phyloP scores from a whole-genome alignment of 768 basidiomycete genomes.

The Hericium rajendrae region DNA sequence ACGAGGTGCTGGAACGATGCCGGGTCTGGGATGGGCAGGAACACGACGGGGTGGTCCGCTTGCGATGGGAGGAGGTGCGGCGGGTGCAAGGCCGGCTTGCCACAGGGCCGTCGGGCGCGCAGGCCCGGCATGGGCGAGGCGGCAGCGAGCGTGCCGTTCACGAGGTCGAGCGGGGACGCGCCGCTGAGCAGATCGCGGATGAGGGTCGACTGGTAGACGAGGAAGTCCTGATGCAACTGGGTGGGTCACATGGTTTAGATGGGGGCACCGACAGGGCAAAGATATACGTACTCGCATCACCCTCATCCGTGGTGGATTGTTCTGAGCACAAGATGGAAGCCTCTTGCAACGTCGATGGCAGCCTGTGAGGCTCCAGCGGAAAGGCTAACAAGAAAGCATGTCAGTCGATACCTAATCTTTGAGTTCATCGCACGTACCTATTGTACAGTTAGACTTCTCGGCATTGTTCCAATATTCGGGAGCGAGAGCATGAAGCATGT shows the following conservation, averaged over 20 bases:
- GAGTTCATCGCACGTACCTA: slow-evolving; percentile 34
- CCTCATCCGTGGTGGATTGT: neutral
- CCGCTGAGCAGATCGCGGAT: slow-evolving; percentile 65
- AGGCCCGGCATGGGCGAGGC: neutral
- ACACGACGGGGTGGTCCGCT: slow-evolving; percentile 57
- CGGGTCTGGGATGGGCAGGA: slow-evolving; percentile 68
- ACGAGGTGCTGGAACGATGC: slow-evolving; percentile 61
- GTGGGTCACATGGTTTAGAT: slow-evolving; percentile 26
- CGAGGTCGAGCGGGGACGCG: slow-evolving; percentile 49
- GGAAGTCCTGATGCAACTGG: slow-evolving; percentile 73
- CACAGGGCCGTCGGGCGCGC: slow-evolving; percentile 12
- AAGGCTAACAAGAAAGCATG: slow-evolving; percentile 6
- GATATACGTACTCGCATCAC: too few species aligned
- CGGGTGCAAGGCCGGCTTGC: slow-evolving; percentile 39
- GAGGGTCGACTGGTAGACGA: slow-evolving; percentile 74
- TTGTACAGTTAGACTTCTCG: slow-evolving; percentile 71
- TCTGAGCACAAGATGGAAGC: slow-evolving; percentile 3
- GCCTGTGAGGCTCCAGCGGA: neutral
- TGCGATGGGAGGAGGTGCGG: slow-evolving; percentile 61
- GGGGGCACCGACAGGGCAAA: neutral
- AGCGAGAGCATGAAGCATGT: slow-evolving; percentile 59
- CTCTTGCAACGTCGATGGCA: neutral
- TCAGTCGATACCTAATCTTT: neutral
- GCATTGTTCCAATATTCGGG: slow-evolving; percentile 65
- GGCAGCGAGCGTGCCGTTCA: slow-evolving; percentile 25